These are phyloP conservation scores for Panicum miliaceum DNA, from an alignment of 176 grass and related monocot genomes.

Conservation along the genomic window DNA sequence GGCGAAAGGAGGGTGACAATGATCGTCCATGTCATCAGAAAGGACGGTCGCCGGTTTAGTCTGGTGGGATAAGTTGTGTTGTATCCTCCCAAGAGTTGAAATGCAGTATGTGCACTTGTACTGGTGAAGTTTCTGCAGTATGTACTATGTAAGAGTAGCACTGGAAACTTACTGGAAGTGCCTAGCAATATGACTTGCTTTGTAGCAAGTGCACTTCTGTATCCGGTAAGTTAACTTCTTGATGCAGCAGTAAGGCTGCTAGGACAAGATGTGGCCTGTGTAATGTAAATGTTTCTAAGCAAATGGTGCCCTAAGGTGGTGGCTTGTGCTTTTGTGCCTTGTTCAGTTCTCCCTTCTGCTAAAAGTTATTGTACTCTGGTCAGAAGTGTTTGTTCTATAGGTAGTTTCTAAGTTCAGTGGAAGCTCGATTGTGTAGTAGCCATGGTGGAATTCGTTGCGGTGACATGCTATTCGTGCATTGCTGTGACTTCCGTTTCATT, in stretches of 20 bases:
- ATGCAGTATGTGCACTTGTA: neutral
- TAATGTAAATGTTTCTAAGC: neutral
- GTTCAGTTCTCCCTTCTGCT: neutral
- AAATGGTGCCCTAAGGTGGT: neutral
- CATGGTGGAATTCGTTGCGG: neutral
- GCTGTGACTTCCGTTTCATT: neutral
- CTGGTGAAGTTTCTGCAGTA: neutral
- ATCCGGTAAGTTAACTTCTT: neutral
- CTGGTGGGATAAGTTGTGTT: neutral
- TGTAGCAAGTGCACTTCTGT: slow-evolving; percentile 15
- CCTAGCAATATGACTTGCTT: neutral
- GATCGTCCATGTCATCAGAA: slow-evolving; percentile 43
- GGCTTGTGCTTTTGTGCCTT: neutral
- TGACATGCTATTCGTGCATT: neutral
- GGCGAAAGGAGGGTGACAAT: neutral
- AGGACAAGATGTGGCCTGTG: neutral
- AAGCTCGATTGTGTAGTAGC: neutral
- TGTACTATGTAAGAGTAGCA: neutral
- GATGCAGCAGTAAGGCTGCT: neutral
- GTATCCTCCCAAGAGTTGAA: neutral
- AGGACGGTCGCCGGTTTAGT: neutral
- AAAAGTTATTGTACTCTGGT: neutral
- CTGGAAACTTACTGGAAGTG: slow-evolving; percentile 1
- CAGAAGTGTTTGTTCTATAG: neutral
- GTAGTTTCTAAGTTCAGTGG: neutral